Evolutionary conservation across 208 protist species (phyloP), one percentile per base, ranked within the genome.

Genomic region (Kentomonas sorsogonicus): DNA sequence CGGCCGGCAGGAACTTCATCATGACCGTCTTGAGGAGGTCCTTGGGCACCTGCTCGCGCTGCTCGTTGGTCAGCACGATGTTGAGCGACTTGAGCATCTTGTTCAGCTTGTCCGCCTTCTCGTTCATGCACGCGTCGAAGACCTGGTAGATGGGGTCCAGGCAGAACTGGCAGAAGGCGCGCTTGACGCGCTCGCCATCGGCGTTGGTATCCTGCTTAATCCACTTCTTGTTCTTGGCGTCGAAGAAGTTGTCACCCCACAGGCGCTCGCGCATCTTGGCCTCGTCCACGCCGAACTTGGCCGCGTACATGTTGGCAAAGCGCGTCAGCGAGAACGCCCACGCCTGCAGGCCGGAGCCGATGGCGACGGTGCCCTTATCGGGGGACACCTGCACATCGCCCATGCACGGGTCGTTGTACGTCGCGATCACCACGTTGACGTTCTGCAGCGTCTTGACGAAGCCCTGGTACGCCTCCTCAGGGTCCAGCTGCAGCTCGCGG

Each of bases 241-340:
- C 91, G 71, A 97, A 99, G 87, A 96, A 99, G 71, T 94, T 91
- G 73, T 99, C 97, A 63, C 98, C 98, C 98, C 98, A 99, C 9
- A 99, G 91, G 44, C 87, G 81, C 59, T 88, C 64, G 65, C 96
- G 70, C 69, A 93, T 80, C 72, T 93, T 91, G 48, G 68, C 44
- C 54, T 83, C 72, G 53, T 83, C 76, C 55, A 95, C 70, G 73
- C 93, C 92, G 57, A 99, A 99, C 83, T 99, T 99, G 26, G 74
- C 71, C 20, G 76, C 72, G 60, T 84, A 84, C 77, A 84, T 84
- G 74, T 73, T 80, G 27, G 80, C 77, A 47, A 88, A 88, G 40
- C 93, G 86, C 33, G 74, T 83, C 29, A 99, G 76, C 30, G 98
- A 99, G 95, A 99, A 99, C 47, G 81, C 97, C 97, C 98, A 99